Percentiles rank a stretch among this genome's conserved stretches.
Evolutionary conservation across 192 early-diverging fungal genomes (phyloP).

Genomic region (Coemansia sp.): DNA sequence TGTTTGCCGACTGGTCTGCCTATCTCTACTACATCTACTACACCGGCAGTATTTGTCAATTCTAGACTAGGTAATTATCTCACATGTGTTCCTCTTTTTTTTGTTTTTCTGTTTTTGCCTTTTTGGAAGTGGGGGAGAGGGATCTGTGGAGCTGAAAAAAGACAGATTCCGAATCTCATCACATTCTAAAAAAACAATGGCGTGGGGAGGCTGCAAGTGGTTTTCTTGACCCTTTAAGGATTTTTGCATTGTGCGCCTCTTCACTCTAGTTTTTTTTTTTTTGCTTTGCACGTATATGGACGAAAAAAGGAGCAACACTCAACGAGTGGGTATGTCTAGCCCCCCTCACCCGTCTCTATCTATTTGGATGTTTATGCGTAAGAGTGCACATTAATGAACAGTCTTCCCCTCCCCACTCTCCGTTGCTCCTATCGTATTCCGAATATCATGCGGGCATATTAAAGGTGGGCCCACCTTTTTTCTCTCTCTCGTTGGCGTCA

Average conservation of each 20-base stretch:
- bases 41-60: slow-evolving; percentile 49
- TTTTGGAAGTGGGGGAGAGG: neutral
- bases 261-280: neutral
- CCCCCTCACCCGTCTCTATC: neutral
- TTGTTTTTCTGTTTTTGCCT: neutral
- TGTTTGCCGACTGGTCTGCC: slow-evolving; percentile 6
- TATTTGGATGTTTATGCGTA: neutral
- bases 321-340: neutral
- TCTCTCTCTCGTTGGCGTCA: neutral
- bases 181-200: neutral
- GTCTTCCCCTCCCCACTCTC: neutral
- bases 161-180: neutral
- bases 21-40: slow-evolving; percentile 40
- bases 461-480: slow-evolving; percentile 3
- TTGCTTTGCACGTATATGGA: neutral
- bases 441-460: neutral
- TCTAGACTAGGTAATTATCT: slow-evolving; percentile 31
- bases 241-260: neutral
- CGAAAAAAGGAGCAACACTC: neutral
- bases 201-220: neutral
- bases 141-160: neutral
- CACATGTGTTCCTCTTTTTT: neutral
- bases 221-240: neutral
- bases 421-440: neutral
- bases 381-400: no score